phyloP scores from a whole-genome alignment of 2,329 filamentous ascomycete species.

The Penicillium polonicum region DNA sequence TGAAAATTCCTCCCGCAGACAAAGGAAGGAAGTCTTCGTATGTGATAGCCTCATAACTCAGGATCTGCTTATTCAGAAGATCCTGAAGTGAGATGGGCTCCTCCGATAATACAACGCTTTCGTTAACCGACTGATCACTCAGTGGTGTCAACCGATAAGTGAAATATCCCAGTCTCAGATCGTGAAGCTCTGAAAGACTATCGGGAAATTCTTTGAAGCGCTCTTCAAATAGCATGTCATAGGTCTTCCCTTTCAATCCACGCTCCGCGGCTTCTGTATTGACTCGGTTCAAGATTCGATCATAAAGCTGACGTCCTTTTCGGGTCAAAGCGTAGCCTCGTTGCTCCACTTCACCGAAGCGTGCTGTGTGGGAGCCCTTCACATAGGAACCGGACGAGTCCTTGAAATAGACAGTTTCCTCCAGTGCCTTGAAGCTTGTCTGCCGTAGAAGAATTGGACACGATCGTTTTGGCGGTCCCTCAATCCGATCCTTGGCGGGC shows the following conservation, averaged over 20 bases:
- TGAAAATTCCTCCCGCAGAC: constrained; percentile 54
- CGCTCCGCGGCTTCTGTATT: constrained; percentile 16
- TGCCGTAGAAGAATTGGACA: constrained; percentile 53
- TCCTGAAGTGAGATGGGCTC: constrained; percentile 22
- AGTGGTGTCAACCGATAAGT: constrained; percentile 31
- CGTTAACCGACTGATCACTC: constrained; percentile 2
- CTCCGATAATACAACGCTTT: neutral
- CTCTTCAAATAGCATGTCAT: constrained; percentile 25
- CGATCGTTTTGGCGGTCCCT: constrained; percentile 49
- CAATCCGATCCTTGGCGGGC: constrained; percentile 51
- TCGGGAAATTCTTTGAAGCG: constrained; percentile 46
- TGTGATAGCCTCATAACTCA: constrained; percentile 47
- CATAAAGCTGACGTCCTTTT: constrained; percentile 49
- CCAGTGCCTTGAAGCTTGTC: constrained; percentile 54
- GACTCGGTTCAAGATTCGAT: constrained; percentile 40
- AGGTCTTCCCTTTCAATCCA: constrained; percentile 3
- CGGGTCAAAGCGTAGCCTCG: constrained; percentile 52
- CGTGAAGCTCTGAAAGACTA: constrained; percentile 39
- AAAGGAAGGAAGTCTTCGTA: constrained; percentile 58
- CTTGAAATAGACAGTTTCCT: constrained; percentile 49
- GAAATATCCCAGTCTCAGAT: constrained; percentile 42
- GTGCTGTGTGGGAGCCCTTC: constrained; percentile 48
- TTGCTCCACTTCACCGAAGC: constrained; percentile 57
- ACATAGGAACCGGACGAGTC: constrained; percentile 18
- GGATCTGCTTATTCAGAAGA: constrained; percentile 33